Evolutionary conservation across 1,284 basidiomycete species (phyloP), one percentile per base, ranked within the genome.

Genomic region (Ceratobasidium sp.): DNA sequence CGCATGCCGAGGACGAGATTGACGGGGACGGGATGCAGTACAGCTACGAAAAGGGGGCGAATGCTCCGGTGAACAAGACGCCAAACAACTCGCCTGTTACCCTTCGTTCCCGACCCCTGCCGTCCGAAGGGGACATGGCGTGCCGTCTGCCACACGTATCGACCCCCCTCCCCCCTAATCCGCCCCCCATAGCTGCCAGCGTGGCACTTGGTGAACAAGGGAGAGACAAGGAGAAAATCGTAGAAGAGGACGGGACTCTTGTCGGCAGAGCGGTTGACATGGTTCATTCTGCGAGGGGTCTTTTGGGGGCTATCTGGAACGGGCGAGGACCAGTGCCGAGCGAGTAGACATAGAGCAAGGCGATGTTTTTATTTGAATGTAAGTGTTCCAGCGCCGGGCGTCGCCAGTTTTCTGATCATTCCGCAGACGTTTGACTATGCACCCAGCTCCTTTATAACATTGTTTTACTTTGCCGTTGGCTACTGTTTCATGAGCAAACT

Each of bases 301-400:
- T 76, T n/a, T 22, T 77, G 31, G 75, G 76, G 22, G 75, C 76
- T 49, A 75, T 77, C 22, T 77, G 76, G 76, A 68, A 63, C 46
- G 66, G 74, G n/a, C 66, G 66, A n/a, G 66, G 66, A 16, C 66
- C 66, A 11, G 53, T 69, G 4, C 66, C 66, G 8, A 37, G 31
- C 8, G 66, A 69, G 19, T 39, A 58, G 34, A 39, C 29, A 43
- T 13, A n/a, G n/a, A n/a, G n/a, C n/a, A n/a, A 69, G 34, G 48
- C 13, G 19, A 53, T 24, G 34, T 39, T 58, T 69, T 69, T 58
- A 69, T 56, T 56, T 14, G 39, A 59, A n/a, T 53, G 48, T 51
- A 41, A 34, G 53, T 59, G 29, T 29, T 43, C 46, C 8, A 39
- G 34, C 54, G 8, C 22, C n/a, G 39, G n/a, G 41, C 22, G 41